Conservation (phyloP, 331 rosid species). For the Pyracantha coccinea region DNA sequence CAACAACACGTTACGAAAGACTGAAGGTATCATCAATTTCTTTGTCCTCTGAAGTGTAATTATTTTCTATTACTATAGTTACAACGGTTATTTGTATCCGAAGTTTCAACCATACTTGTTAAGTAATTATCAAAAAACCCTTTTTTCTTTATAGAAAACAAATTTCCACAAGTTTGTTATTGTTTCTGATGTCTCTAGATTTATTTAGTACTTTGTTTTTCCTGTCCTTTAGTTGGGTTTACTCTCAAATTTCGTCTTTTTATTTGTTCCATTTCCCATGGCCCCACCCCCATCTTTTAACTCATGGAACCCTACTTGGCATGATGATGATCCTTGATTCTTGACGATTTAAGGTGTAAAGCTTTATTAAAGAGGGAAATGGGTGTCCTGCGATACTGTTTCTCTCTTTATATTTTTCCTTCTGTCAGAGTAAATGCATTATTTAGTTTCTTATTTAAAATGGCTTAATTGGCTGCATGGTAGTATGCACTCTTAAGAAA, state of each 20-base stretch:
- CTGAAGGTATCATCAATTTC: conserved; percentile 63
- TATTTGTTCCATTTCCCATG: too few relatives aligned
- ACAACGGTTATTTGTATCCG: too few relatives aligned
- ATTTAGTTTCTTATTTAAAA: not conserved
- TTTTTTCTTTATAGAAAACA: too few relatives aligned
- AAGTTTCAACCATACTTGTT: too few relatives aligned
- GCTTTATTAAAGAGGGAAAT: not conserved
- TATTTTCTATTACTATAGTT: too few relatives aligned
- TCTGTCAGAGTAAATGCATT: not conserved
- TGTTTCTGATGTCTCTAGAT: too few relatives aligned
- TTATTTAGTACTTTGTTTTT: too few relatives aligned
- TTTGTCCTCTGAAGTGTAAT: too few relatives aligned
- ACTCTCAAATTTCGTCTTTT: too few relatives aligned
- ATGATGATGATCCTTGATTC: not conserved
- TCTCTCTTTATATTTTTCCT: not conserved
- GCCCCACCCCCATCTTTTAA: not conserved
- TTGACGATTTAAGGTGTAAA: not conserved
- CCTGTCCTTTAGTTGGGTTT: too few relatives aligned
- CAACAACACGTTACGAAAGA: conserved; percentile 59
- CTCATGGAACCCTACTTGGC: not conserved
- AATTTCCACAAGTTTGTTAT: too few relatives aligned
- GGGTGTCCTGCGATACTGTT: not conserved
- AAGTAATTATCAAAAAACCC: too few relatives aligned
- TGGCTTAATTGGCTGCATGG: not conserved
- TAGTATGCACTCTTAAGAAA: not conserved